phyloP scores from a whole-genome alignment of 805 yeast species.

The Spathaspora hagerdaliae region DNA sequence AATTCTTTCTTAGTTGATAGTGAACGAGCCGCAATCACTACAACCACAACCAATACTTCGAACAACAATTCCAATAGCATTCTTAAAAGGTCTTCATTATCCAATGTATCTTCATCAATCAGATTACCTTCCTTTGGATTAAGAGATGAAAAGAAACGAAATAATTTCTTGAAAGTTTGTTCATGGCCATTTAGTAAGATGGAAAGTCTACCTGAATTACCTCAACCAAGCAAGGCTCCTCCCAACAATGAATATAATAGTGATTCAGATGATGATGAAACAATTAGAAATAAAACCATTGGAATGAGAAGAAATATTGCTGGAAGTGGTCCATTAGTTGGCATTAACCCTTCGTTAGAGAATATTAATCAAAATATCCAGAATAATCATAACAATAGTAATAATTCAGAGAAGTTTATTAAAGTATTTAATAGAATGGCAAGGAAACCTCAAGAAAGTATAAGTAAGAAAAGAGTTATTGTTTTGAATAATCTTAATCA shows the following conservation, averaged over 20 bases:
- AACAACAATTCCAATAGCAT: background rate
- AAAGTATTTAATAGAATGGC: background rate
- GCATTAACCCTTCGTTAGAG: constrained; percentile 5
- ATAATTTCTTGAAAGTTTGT: constrained; percentile 7
- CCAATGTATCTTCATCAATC: constrained; percentile 7
- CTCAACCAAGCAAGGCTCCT: background rate
- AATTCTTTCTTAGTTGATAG: constrained; percentile 11
- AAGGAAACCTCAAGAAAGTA: background rate
- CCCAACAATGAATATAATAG: background rate
- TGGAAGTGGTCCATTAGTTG: background rate
- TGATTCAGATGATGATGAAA: background rate
- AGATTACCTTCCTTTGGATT: constrained; percentile 3
- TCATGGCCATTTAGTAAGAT: constrained; percentile 7
- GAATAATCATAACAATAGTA: background rate
- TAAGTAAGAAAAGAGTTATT: background rate
- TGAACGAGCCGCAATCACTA: constrained; percentile 2
- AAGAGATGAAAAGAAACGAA: background rate
- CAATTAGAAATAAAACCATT: background rate
- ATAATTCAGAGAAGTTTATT: background rate
- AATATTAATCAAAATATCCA: constrained; percentile 1
- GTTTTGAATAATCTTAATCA: constrained; percentile 2
- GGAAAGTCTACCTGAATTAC: background rate
- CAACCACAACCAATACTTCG: constrained; percentile 4
- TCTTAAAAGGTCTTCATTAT: background rate
- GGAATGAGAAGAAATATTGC: background rate